Evolutionary conservation across 371 early-diverging fungal species (phyloP).

Genomic region (Nosema muscidifuracis): DNA sequence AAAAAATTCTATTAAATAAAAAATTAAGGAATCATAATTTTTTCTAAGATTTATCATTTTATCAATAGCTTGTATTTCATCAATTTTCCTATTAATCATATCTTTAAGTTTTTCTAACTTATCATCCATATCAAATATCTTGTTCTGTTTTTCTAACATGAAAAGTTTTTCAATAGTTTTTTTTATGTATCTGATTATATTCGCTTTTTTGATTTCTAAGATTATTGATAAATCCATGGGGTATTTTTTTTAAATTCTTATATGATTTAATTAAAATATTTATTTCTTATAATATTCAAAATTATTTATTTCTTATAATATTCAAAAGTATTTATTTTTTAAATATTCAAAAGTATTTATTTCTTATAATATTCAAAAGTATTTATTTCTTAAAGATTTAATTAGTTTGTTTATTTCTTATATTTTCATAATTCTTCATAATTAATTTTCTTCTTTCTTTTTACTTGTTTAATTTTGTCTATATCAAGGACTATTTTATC

Average conservation of each 20-base stretch:
- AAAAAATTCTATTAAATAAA: conserved; percentile 28
- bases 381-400: no score
- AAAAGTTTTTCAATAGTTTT: conserved; percentile 25
- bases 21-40: background rate
- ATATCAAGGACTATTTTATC: background rate
- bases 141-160: conserved; percentile 15
- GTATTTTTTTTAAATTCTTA: no score
- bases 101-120: conserved; percentile 26
- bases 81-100: conserved; percentile 9
- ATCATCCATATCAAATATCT: conserved; percentile 6
- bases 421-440: background rate
- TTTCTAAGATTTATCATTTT: background rate
- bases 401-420: background rate
- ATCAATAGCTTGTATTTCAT: background rate
- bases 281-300: no score
- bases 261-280: no score
- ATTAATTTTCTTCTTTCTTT: conserved; percentile 4
- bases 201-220: conserved; percentile 12
- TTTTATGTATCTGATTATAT: conserved; percentile 9
- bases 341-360: no score
- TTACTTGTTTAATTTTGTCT: background rate
- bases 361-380: no score
- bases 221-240: conserved; percentile 23
- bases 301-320: no score
- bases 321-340: no score